Conservation (phyloP, 2,329 filamentous ascomycete genomes). For the Pseudogymnoascus sp. region DNA sequence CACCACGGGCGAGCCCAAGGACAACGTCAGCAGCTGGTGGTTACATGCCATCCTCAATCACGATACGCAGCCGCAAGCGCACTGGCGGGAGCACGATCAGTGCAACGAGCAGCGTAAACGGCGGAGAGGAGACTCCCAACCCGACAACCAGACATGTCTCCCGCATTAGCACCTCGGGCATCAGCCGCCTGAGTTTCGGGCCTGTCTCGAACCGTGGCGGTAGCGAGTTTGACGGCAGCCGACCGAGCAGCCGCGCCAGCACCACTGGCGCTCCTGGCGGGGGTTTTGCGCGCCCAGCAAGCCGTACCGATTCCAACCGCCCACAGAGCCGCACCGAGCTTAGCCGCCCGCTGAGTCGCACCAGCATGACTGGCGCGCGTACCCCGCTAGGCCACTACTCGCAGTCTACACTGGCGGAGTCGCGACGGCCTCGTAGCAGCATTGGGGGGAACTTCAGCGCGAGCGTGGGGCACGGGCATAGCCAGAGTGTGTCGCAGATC, state of each 20-base stretch:
- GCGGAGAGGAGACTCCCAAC: slow-evolving; percentile 28
- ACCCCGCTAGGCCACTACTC: slow-evolving; percentile 29
- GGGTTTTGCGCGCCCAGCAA: slow-evolving; percentile 19
- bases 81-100: slow-evolving; percentile 41
- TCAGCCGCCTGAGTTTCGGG: slow-evolving; percentile 55
- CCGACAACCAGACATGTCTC: slow-evolving; percentile 41
- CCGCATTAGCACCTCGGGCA: slow-evolving; percentile 52
- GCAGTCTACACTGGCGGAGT: slow-evolving; percentile 23
- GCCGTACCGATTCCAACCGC: background rate
- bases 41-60: slow-evolving; percentile 48
- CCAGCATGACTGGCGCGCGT: slow-evolving; percentile 25
- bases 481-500: slow-evolving; percentile 27
- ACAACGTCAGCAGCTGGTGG: slow-evolving; percentile 32
- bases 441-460: slow-evolving; percentile 24
- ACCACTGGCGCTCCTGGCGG: slow-evolving; percentile 8
- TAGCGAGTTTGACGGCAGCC: slow-evolving; percentile 15
- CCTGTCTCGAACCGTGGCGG: slow-evolving; percentile 45
- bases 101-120: slow-evolving; percentile 18
- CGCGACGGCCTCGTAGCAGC: slow-evolving; percentile 25
- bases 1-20: slow-evolving; percentile 72
- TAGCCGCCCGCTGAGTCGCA: slow-evolving; percentile 24
- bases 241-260: slow-evolving; percentile 25
- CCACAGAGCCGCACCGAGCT: slow-evolving; percentile 25
- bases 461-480: slow-evolving; percentile 26
- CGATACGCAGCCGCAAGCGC: slow-evolving; percentile 62